These are phyloP conservation scores for Xerocomus spinulosus DNA, from an alignment of 768 basidiomycete genomes.

Conservation along the genomic window DNA sequence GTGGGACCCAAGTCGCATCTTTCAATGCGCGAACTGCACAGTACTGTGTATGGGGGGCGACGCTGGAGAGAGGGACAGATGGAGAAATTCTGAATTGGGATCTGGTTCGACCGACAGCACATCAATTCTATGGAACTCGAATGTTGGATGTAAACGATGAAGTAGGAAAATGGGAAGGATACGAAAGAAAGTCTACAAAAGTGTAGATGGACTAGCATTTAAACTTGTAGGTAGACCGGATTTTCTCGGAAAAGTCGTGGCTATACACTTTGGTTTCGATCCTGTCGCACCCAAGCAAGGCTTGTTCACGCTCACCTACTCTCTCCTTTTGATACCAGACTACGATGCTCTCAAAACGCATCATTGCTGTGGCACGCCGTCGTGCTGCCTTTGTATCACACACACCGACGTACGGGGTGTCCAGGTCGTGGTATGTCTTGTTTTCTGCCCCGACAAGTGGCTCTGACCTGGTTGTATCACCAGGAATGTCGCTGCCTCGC, in stretches of 20 bases:
- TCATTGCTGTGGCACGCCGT: constrained; percentile 60
- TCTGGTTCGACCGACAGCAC: constrained; percentile 52
- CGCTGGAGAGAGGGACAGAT: constrained; percentile 48
- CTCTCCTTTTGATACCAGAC: background rate
- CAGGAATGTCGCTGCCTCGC: constrained; percentile 45
- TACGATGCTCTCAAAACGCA: constrained; percentile 65
- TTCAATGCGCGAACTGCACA: constrained; percentile 45
- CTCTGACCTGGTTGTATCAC: constrained; percentile 3
- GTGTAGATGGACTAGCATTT: too few species aligned
- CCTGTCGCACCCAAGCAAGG: too few species aligned
- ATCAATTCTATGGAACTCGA: constrained; percentile 62
- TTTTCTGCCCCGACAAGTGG: background rate
- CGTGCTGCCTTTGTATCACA: constrained; percentile 44
- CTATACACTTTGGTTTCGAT: constrained; percentile 5
- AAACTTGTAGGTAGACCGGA: too few species aligned
- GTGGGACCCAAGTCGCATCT: constrained; percentile 52
- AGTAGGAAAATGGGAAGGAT: constrained; percentile 65
- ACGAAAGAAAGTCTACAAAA: constrained; percentile 44
- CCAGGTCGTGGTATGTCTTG: constrained; percentile 46
- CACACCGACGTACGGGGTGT: constrained; percentile 30
- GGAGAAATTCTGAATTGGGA: constrained; percentile 53
- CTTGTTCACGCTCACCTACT: too few species aligned
- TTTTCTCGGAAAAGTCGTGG: constrained; percentile 21
- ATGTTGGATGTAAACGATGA: constrained; percentile 53
- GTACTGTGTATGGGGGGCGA: constrained; percentile 57